Evolutionary conservation across 176 grass and related monocot genomes (phyloP), one percentile per base, ranked within the genome.

Genomic region (Zoysia japonica): DNA sequence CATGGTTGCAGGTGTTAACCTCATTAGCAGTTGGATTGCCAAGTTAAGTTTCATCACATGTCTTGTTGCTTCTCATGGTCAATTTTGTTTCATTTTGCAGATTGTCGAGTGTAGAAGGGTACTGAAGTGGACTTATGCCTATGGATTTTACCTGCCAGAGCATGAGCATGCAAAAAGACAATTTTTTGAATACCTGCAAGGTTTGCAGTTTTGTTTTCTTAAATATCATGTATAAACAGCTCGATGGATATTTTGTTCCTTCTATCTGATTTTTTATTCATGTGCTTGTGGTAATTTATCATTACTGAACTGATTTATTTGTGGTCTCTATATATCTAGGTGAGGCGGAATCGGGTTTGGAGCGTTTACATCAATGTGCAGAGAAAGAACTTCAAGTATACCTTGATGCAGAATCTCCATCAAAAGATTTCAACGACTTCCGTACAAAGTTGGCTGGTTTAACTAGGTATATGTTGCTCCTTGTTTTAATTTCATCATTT

Each of bases 131-230:
- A 99, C 96, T 65, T 99, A 99, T 80, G 86, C 96, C 6, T 99
- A 95, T 80, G 96, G 96, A 62, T 99, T 79, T 87, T 99, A 95
- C 84, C 89, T 99, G 56, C 96, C 92, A 71, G 96, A 99, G 68
- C 76, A 91, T 70, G 96, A 99, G 82, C 88, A 88, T 82, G 96
- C 92, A 60, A 99, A 95, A 72, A 95, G 92, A 72, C 92, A 93
- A 28, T 99, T 99, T 49, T 99, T 99, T 77, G 96, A 99, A 80
- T 99, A 99, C 86, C 80, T 99, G 28, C 96, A 99, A 95, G 96
- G 96, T 99, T 72, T 65, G 82, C 70, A 82, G 75, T 80, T 83
- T 47, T 76, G 28, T 46, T 63, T n/a, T 79, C 6, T 47, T 56
- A 50, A 37, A 65, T 73, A 48, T 41, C 9, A 76, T 78, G 39